Conservation (phyloP, 441 rosid species). For the Geranium incanum region DNA sequence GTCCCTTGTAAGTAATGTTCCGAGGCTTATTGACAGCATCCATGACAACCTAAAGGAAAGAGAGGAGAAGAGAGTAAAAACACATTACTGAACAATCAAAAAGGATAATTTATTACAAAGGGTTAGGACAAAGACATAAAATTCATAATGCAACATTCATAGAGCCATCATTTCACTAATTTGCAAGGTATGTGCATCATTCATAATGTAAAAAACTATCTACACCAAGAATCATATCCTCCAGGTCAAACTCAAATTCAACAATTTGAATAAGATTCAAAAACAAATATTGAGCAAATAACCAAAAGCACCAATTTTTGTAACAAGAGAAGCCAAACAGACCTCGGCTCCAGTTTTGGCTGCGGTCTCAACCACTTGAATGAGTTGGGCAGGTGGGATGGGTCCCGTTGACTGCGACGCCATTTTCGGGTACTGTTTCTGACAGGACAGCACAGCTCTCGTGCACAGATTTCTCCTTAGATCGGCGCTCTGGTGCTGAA, state of each 20-base stretch:
- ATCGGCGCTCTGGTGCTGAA: slow-evolving; percentile 19
- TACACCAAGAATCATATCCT: background rate
- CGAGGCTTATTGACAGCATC: slow-evolving; percentile 81
- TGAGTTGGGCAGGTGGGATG: slow-evolving; percentile 50
- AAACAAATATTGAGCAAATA: background rate
- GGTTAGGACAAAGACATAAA: background rate
- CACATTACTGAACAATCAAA: background rate
- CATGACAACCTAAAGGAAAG: slow-evolving; percentile 61
- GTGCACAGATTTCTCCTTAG: slow-evolving; percentile 21
- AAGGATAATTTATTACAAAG: background rate
- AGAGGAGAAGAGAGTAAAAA: background rate
- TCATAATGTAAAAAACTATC: too few species aligned
- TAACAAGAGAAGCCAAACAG: background rate
- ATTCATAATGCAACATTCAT: background rate
- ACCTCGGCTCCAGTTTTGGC: slow-evolving; percentile 89
- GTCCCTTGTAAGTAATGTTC: slow-evolving; percentile 70
- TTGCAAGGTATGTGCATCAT: too few species aligned
- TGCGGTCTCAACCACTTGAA: slow-evolving; percentile 69
- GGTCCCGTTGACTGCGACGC: slow-evolving; percentile 65
- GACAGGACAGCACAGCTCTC: slow-evolving; percentile 49
- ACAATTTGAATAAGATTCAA: background rate
- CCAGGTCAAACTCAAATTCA: background rate
- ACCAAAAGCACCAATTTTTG: background rate
- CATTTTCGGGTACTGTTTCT: slow-evolving; percentile 42
- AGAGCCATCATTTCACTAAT: too few species aligned